A percentile compares a stretch with the other conserved stretches of the same genome.
phyloP scores from a whole-genome alignment of 2,329 filamentous ascomycete genomes.

The Coleophoma eucalyptorum region DNA sequence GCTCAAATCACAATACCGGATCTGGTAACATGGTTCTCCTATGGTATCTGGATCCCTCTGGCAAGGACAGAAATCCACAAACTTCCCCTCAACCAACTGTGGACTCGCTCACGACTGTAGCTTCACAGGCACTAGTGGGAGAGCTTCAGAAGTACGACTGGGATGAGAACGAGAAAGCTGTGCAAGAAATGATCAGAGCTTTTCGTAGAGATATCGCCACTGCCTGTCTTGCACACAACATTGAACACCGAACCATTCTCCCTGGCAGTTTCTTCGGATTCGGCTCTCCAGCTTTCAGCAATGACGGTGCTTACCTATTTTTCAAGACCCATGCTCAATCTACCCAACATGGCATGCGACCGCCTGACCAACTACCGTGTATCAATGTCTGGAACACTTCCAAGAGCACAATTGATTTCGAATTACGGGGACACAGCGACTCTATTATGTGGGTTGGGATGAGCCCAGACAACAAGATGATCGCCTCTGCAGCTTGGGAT shows the following conservation, averaged over 20 bases:
- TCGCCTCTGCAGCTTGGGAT: constrained; percentile 2
- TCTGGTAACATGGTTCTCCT: background rate
- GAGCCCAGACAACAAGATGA: background rate
- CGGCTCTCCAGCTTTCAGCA: background rate
- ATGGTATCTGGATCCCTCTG: background rate
- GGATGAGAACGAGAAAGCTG: background rate
- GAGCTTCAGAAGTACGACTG: background rate
- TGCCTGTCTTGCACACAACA: background rate
- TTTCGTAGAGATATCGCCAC: background rate
- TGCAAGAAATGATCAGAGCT: background rate
- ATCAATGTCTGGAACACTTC: background rate
- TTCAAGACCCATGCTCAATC: background rate
- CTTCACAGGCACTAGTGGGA: background rate
- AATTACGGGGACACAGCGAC: background rate
- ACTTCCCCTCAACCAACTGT: background rate
- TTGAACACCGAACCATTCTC: background rate
- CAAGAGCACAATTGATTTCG: background rate
- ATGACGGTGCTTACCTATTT: background rate
- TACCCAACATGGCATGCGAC: background rate
- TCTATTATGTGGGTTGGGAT: constrained; percentile 1
- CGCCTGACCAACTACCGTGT: background rate
- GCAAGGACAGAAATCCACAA: background rate
- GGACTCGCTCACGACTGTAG: background rate
- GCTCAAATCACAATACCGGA: background rate
- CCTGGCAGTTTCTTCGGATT: background rate